Percentiles rank a stretch among this genome's conserved stretches.
Evolutionary conservation across 257 asterid genomes (phyloP).

Genomic region (Jacaranda copaia): DNA sequence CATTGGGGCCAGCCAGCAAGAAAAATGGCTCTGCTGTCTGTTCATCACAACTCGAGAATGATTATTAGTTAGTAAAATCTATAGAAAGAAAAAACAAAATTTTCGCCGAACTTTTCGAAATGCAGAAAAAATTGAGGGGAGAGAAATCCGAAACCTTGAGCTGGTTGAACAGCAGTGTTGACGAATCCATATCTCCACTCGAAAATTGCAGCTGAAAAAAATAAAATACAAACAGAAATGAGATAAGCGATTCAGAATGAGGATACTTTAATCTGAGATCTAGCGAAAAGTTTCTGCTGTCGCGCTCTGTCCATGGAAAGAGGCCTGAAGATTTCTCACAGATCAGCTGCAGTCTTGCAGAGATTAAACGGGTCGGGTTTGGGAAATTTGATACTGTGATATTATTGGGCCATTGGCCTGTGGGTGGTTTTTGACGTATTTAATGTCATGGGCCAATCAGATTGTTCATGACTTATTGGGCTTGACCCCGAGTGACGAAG

Average conservation of each 20-base stretch:
- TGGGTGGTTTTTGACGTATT: background rate
- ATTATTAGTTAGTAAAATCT: background rate
- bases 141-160: slow-evolving; percentile 63
- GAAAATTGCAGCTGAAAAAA: background rate
- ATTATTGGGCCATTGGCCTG: background rate
- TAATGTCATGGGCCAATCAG: background rate
- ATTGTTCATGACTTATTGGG: background rate
- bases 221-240: background rate
- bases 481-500: background rate
- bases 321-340: background rate
- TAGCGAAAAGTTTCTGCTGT: background rate
- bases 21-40: slow-evolving; percentile 91
- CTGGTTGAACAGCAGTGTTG: slow-evolving; percentile 70
- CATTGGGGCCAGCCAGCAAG: slow-evolving; percentile 93
- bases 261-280: background rate
- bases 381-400: background rate
- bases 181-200: slow-evolving; percentile 62
- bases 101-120: background rate
- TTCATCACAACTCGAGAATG: background rate
- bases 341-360: background rate
- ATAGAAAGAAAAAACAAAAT: background rate
- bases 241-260: background rate
- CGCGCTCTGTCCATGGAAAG: background rate
- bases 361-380: slow-evolving; percentile 9
- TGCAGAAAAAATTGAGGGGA: slow-evolving; percentile 2